Evolutionary conservation across 2,329 filamentous ascomycete genomes (phyloP).

Genomic region (Pseudogymnoascus sp.): DNA sequence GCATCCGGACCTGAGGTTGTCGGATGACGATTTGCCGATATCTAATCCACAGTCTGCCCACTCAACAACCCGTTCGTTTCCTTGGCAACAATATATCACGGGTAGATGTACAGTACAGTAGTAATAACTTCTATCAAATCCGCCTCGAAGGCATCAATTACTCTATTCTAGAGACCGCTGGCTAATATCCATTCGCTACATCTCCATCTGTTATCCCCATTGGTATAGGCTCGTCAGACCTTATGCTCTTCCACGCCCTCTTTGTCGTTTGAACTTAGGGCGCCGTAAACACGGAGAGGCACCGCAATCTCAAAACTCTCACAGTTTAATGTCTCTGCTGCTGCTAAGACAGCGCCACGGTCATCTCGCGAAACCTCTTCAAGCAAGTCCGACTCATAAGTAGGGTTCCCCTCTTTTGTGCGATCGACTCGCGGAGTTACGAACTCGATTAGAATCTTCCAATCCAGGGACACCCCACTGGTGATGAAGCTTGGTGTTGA

Average conservation of each 20-base stretch:
- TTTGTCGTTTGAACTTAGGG: slow-evolving; percentile 27
- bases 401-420: slow-evolving; percentile 20
- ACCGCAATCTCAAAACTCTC: slow-evolving; percentile 90
- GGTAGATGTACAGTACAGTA: background rate
- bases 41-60: background rate
- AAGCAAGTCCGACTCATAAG: slow-evolving; percentile 46
- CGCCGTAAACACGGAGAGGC: slow-evolving; percentile 72
- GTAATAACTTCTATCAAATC: background rate
- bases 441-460: slow-evolving; percentile 88
- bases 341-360: slow-evolving; percentile 67
- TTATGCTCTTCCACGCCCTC: slow-evolving; percentile 15
- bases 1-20: background rate
- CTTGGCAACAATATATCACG: slow-evolving; percentile 3
- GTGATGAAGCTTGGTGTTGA: slow-evolving; percentile 91
- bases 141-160: slow-evolving; percentile 4
- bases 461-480: slow-evolving; percentile 76
- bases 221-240: background rate
- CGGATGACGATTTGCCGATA: slow-evolving; percentile 3
- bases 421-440: slow-evolving; percentile 59
- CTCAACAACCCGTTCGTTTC: background rate
- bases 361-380: slow-evolving; percentile 77
- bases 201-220: background rate
- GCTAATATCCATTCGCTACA: background rate
- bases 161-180: background rate
- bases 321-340: slow-evolving; percentile 68